Evolutionary conservation across 441 rosid species (phyloP), one percentile per base, ranked within the genome.

Genomic region (Adansonia madagascariensis): DNA sequence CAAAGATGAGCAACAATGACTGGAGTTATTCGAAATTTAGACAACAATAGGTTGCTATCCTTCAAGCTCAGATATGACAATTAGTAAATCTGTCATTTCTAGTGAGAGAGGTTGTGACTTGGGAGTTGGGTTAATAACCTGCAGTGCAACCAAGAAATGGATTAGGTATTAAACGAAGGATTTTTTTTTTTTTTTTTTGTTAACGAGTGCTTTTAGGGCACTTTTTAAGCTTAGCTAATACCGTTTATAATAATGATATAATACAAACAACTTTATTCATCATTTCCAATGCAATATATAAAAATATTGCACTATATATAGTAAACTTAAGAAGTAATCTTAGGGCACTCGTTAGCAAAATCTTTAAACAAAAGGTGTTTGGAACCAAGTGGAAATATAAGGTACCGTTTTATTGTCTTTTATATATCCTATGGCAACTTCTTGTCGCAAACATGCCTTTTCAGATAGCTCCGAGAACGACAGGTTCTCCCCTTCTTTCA

Each of bases 41-140:
- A 76, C 2, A 14, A 83, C 17, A 60, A 86, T 83, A 6, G 97
- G 90, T n/a, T 88, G 92, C 64, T 88, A 92, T 76, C 94, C 94
- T 90, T 96, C 97, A 20, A 92, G 92, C 87, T 96, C 99, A 4
- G 99, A 94, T 80, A 94, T 92, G 71, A 96, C 98, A 9, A 96
- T 94, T 69, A 96, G 82, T 1, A 89, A 84, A 83, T 96, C 99
- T 0, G 86, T 83, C 81, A 73, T 35, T 75, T 78, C 79, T 4
- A 96, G 90, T 17, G 84, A 80, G 4, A 92, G 90, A 18, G 97
- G 87, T 78, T 89, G 90, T 5, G 86, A 78, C 87, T 96, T 96
- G 3, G 91, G 87, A 67, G 47, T 72, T 15, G 98, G 99, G 84
- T 96, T 94, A 49, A 96, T 91, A 67, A 91, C 92, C 99, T 96